A percentile compares a stretch with the other conserved stretches of the same genome.
These are phyloP conservation scores for Cladosporium velox DNA, from an alignment of 2,329 filamentous ascomycete genomes.

Conservation along the genomic window DNA sequence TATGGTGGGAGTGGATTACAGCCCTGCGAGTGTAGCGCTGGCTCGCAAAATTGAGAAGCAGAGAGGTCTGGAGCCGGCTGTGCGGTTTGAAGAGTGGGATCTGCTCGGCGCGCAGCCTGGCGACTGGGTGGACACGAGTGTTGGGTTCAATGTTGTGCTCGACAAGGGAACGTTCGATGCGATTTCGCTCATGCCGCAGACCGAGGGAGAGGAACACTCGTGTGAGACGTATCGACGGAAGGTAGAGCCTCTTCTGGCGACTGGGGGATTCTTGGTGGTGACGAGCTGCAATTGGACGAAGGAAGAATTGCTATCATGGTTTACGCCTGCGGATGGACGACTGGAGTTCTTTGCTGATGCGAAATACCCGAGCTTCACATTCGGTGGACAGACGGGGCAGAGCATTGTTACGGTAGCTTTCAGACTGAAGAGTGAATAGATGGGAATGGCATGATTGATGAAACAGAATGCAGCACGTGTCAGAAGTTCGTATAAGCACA, in stretches of 20 bases:
- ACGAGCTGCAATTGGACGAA: conserved; percentile 99
- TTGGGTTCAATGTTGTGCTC: conserved; percentile 85
- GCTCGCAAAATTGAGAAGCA: conserved; percentile 61
- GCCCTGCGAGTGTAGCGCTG: conserved; percentile 69
- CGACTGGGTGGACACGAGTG: conserved; percentile 56
- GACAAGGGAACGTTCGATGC: conserved; percentile 99
- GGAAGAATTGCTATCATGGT: conserved; percentile 79
- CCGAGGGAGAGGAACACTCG: conserved; percentile 27
- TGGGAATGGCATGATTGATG: background rate
- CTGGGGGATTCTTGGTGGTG: conserved; percentile 74
- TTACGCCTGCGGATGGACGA: conserved; percentile 52
- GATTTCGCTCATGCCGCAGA: conserved; percentile 63
- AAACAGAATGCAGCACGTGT: background rate
- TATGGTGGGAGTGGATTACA: conserved; percentile 90
- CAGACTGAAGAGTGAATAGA: conserved; percentile 5
- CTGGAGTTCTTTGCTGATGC: conserved; percentile 68
- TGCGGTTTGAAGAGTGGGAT: conserved; percentile 57
- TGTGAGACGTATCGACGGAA: conserved; percentile 74
- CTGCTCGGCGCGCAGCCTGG: conserved; percentile 46
- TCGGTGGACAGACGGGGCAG: conserved; percentile 85
- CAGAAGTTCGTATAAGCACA: background rate
- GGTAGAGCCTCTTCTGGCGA: conserved; percentile 68
- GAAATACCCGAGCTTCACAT: conserved; percentile 82
- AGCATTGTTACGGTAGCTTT: conserved; percentile 62
- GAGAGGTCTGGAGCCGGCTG: conserved; percentile 24